phyloP scores from a whole-genome alignment of 345 rosid species.

The Gossypium raimondii region DNA sequence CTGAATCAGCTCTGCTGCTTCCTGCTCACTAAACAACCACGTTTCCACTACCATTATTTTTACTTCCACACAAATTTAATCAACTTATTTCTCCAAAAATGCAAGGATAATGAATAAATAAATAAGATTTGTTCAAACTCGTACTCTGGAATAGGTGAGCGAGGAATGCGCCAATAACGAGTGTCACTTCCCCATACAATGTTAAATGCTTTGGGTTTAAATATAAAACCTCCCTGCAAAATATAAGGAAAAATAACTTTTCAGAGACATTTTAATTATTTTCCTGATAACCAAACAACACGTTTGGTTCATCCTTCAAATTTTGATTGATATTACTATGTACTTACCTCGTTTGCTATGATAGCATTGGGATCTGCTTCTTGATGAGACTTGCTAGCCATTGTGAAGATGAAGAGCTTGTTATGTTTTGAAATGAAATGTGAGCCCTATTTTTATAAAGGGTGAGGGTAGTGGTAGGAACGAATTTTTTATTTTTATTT shows the following conservation, averaged over 20 bases:
- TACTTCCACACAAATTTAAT: no score
- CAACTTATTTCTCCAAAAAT: not conserved
- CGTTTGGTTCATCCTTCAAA: not conserved
- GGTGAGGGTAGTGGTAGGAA: not conserved
- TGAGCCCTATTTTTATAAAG: not conserved
- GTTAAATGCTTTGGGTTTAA: slow-evolving; percentile 20
- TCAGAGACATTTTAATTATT: not conserved
- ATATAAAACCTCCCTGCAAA: not conserved
- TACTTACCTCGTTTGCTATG: not conserved
- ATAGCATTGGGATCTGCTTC: not conserved
- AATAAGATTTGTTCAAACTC: not conserved
- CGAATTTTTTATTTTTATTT: not conserved
- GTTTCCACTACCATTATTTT: not conserved
- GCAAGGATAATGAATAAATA: not conserved
- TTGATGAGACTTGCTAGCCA: slow-evolving; percentile 16
- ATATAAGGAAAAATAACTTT: not conserved
- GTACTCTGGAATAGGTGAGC: not conserved
- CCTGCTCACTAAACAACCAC: not conserved
- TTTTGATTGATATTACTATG: not conserved
- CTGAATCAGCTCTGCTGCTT: slow-evolving; percentile 33
- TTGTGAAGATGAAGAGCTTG: not conserved
- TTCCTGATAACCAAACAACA: not conserved
- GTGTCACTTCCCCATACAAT: slow-evolving; percentile 22
- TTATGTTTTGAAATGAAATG: not conserved
- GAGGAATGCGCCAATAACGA: slow-evolving; percentile 6